phyloP scores from a whole-genome alignment of 108 stramenopile species.

The Pseudonitzschia multiseries region DNA sequence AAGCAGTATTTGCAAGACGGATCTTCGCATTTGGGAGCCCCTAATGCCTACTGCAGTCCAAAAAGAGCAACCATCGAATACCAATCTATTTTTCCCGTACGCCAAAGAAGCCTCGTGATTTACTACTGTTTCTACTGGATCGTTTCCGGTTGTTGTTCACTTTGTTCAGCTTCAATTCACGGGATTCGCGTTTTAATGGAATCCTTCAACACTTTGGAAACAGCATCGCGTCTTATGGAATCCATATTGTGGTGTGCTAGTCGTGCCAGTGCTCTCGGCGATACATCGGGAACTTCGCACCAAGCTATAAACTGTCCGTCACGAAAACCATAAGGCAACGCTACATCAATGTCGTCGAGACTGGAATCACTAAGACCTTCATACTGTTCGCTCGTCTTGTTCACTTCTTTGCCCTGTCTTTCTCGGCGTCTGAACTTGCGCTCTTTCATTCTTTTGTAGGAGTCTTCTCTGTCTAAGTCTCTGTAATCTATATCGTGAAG shows the following conservation, averaged over 20 bases:
- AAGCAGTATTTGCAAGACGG: too few species aligned
- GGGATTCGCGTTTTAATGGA: too few species aligned
- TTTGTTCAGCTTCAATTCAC: not conserved
- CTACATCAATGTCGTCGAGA: conserved; percentile 13
- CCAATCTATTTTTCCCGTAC: conserved; percentile 3
- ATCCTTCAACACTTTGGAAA: not conserved
- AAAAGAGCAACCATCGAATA: not conserved
- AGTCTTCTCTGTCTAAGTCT: conserved; percentile 34
- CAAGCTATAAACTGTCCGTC: not conserved
- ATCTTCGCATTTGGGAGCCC: too few species aligned
- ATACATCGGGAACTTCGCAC: not conserved
- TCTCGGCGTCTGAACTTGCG: conserved; percentile 28
- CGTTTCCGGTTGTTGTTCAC: conserved; percentile 1
- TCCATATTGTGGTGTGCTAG: conserved; percentile 20
- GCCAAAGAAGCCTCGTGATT: not conserved
- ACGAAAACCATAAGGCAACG: not conserved
- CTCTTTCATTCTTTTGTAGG: conserved; percentile 20
- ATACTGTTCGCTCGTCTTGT: not conserved
- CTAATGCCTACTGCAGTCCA: not conserved
- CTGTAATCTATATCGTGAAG: conserved; percentile 1
- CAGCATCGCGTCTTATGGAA: not conserved
- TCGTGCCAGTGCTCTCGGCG: conserved; percentile 16
- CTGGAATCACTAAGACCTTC: conserved; percentile 9
- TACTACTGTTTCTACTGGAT: conserved; percentile 6
- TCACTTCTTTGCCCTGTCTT: conserved; percentile 13